phyloP scores from a whole-genome alignment of 192 early-diverging fungal genomes.

The Coemansia sp. region DNA sequence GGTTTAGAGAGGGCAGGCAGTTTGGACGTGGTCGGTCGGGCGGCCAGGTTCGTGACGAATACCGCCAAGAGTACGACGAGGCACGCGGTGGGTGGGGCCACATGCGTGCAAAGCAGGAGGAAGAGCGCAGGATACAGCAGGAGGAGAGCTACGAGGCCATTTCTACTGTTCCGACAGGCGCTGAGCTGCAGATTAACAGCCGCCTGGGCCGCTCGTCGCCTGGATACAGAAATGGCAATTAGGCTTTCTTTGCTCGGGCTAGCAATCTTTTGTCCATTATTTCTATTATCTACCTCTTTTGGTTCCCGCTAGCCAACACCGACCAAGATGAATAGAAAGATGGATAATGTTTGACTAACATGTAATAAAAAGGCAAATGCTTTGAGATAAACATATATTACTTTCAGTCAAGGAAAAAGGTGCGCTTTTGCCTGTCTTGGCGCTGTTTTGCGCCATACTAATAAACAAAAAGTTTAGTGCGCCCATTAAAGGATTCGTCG shows the following conservation, averaged over 20 bases:
- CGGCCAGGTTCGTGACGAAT: constrained; percentile 95
- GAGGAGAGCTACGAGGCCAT: constrained; percentile 74
- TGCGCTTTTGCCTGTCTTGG: not conserved
- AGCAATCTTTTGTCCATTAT: not conserved
- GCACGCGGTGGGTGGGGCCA: constrained; percentile 97
- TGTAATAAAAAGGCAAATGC: no score
- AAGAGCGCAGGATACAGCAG: constrained; percentile 53
- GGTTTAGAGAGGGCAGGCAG: constrained; percentile 88
- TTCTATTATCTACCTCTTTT: not conserved
- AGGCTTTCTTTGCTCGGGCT: not conserved
- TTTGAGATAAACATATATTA: not conserved
- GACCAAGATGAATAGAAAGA: not conserved
- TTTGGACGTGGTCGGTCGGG: constrained; percentile 92
- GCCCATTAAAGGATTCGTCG: not conserved
- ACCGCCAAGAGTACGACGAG: constrained; percentile 90
- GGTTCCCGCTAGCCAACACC: not conserved
- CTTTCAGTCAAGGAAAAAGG: not conserved
- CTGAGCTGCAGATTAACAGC: constrained; percentile 30
- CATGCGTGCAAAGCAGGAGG: constrained; percentile 62
- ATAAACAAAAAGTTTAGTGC: not conserved
- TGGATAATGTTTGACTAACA: not conserved
- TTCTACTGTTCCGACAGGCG: constrained; percentile 31
- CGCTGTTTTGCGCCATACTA: not conserved
- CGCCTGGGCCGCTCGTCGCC: constrained; percentile 25
- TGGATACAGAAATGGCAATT: not conserved